A percentile compares a stretch with the other conserved stretches of the same genome.
Conservation (phyloP, 2,329 filamentous ascomycete genomes). For the Ilyonectria destructans region DNA sequence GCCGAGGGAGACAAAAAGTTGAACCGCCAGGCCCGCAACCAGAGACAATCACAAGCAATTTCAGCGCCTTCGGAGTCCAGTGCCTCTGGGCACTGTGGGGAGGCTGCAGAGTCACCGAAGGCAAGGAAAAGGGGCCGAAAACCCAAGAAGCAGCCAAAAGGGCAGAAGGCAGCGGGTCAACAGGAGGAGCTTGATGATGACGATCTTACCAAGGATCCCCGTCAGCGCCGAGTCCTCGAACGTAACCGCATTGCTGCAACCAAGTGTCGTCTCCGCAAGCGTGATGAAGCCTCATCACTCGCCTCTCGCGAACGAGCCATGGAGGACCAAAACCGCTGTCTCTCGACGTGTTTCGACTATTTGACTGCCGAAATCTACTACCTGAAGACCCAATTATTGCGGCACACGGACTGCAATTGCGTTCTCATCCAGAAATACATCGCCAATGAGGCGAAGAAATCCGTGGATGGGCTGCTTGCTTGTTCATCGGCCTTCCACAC, state of each 20-base stretch:
- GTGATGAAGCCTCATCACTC: slow-evolving; percentile 51
- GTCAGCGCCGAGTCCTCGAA: slow-evolving; percentile 49
- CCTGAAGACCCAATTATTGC: slow-evolving; percentile 51
- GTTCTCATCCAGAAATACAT: no score
- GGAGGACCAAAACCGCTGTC: slow-evolving; percentile 52
- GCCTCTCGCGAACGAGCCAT: slow-evolving; percentile 48
- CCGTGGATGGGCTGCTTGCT: slow-evolving; percentile 44
- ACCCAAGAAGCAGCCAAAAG: slow-evolving; percentile 41
- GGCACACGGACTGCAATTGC: slow-evolving; percentile 39
- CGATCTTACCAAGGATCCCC: slow-evolving; percentile 44
- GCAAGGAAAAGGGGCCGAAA: slow-evolving; percentile 48
- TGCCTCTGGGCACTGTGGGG: neutral
- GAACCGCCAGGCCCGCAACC: no score
- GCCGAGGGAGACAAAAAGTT: no score
- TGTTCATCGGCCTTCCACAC: slow-evolving; percentile 38
- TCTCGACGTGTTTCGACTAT: slow-evolving; percentile 47
- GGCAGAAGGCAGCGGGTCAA: neutral
- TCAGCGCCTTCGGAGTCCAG: slow-evolving; percentile 22
- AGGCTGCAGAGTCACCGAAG: slow-evolving; percentile 24
- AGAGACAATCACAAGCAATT: slow-evolving; percentile 27
- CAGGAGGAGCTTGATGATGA: slow-evolving; percentile 40
- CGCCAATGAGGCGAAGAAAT: slow-evolving; percentile 29
- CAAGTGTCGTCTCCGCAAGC: slow-evolving; percentile 52
- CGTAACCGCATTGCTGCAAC: slow-evolving; percentile 54
- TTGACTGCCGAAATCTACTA: slow-evolving; percentile 50